Percentiles rank a stretch among this genome's conserved stretches.
phyloP scores from a whole-genome alignment of 192 early-diverging fungal species.

The Piromyces sp. region DNA sequence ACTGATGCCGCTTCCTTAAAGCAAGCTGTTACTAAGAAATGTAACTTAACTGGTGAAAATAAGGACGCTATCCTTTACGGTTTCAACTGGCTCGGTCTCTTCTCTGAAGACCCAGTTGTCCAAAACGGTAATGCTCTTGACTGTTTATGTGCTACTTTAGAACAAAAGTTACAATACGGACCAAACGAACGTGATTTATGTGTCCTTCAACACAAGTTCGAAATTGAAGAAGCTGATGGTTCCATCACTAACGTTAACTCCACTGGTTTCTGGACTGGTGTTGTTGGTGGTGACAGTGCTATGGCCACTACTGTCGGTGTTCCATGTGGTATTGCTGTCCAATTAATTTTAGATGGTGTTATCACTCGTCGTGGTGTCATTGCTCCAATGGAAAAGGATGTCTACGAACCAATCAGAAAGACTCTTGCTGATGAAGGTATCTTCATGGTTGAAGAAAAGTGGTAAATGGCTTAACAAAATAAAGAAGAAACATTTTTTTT shows the following conservation, averaged over 20 bases:
- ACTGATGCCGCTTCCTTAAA: slow-evolving; percentile 25
- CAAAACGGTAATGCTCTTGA: slow-evolving; percentile 69
- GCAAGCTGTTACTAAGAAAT: slow-evolving; percentile 44
- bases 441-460: slow-evolving; percentile 57
- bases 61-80: slow-evolving; percentile 19
- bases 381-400: slow-evolving; percentile 75
- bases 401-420: slow-evolving; percentile 79
- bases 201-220: slow-evolving; percentile 93
- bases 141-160: slow-evolving; percentile 84
- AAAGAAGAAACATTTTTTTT: background rate
- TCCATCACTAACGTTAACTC: slow-evolving; percentile 61
- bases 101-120: slow-evolving; percentile 50
- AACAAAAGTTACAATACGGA: slow-evolving; percentile 90
- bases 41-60: slow-evolving; percentile 23
- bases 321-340: slow-evolving; percentile 86
- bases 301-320: slow-evolving; percentile 97
- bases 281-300: slow-evolving; percentile 68
- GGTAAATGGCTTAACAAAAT: slow-evolving; percentile 19
- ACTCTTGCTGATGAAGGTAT: slow-evolving; percentile 79
- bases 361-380: slow-evolving; percentile 63
- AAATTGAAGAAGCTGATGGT: slow-evolving; percentile 77
- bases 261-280: slow-evolving; percentile 82
- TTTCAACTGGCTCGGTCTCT: slow-evolving; percentile 54
- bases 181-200: slow-evolving; percentile 89
- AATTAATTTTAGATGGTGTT: slow-evolving; percentile 71